phyloP scores from a whole-genome alignment of 768 basidiomycete genomes.

The Pulveroboletus frians region DNA sequence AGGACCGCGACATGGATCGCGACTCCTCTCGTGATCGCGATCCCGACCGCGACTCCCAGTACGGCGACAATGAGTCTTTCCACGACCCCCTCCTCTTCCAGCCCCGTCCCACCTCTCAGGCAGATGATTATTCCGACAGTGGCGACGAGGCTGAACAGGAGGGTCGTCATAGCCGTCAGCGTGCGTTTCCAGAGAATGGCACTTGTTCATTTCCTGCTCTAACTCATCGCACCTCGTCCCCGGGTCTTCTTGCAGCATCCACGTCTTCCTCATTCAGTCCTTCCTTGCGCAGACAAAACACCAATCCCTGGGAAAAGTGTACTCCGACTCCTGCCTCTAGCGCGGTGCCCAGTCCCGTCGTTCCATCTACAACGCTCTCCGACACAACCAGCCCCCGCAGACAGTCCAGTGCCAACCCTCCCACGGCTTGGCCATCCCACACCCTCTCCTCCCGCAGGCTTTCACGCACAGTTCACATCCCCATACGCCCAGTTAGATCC shows the following conservation, averaged over 20 bases:
- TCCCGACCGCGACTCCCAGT: conserved; percentile 54
- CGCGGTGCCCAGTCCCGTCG: conserved; percentile 55
- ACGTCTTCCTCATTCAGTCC: conserved; percentile 59
- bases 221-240: conserved; percentile 51
- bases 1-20: conserved; percentile 57
- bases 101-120: conserved; percentile 49
- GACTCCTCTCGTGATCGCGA: conserved; percentile 47
- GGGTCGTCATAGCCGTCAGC: conserved; percentile 64
- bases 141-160: conserved; percentile 72
- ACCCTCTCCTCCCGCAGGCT: conserved; percentile 68
- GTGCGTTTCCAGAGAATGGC: conserved; percentile 57
- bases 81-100: conserved; percentile 60
- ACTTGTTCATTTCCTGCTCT: conserved; percentile 36
- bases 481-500: conserved; percentile 59
- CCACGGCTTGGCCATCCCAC: conserved; percentile 53
- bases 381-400: conserved; percentile 66
- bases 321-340: conserved; percentile 46
- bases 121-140: conserved; percentile 76
- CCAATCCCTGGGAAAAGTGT: conserved; percentile 62
- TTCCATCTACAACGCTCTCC: conserved; percentile 55
- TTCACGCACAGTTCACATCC: conserved; percentile 79
- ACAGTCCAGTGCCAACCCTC: conserved; percentile 42
- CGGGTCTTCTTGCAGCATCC: conserved; percentile 59
- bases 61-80: conserved; percentile 49
- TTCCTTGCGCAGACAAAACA: conserved; percentile 60